Base-by-base conservation (phyloP, 2,329 filamentous ascomycete species). In the Fusarium mangiferae region DNA sequence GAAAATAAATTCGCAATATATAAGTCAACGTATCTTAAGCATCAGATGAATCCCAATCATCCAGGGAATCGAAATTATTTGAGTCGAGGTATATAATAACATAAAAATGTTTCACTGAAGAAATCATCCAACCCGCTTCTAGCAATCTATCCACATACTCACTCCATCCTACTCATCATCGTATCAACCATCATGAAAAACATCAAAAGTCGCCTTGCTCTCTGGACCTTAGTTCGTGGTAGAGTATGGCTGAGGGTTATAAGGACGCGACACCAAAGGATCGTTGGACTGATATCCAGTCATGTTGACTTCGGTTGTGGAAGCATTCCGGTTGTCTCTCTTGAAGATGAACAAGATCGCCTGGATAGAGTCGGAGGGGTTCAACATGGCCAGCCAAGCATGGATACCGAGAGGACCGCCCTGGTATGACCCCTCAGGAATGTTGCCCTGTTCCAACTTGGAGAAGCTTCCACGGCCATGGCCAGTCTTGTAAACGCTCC, bases 321-420 rank as follows among this genome's bases (percentile, higher is more conserved):
- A 49, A 14, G 18, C 20, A 13, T 35, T 24, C 11, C 46, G 46
- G 6, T 63, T 35, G 18, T 42, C 51, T 5, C 18, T 24, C n/a
- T 26, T 38, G 15, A 73, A 38, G 12, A 70, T 72, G 10, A 75
- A 75, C 10, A 75, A 7, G 6, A 63, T 75, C 9, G 72, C 72
- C 24, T 60, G 64, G 8, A 75, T 5, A 3, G 62, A 75, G 5
- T 75, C 73, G 5, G 62, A 64, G 7, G 73, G 73, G 44, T 74
- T 75, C 22, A 70, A 15, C 73, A 75, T 75, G 8, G 62, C 52
- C 3, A 75, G 26, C 73, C 73, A 75, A 12, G 73, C 73, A 11
- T 67, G 44, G 5, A 75, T 57, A 6, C 73, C 69, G 2, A 75
- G 58, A 4, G 61, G 68, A 6, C 73, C 70, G 6, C 73, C 73